These are phyloP conservation scores for Sporothrix pseudoabietina DNA, from an alignment of 2,329 filamentous ascomycete species.

Conservation along the genomic window DNA sequence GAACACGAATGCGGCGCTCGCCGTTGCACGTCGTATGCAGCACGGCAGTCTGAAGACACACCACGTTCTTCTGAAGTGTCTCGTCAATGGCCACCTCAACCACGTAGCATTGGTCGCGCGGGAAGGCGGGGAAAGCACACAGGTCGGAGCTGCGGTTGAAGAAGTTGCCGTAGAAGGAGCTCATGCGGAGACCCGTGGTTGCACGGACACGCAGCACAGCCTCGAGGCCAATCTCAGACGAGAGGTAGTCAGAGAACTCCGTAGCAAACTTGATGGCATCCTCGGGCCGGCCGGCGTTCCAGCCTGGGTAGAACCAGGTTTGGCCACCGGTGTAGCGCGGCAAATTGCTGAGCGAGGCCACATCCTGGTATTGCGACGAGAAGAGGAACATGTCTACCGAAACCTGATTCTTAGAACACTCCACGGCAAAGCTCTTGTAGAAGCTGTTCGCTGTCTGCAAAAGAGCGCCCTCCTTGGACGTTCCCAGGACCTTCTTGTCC, in stretches of 20 bases:
- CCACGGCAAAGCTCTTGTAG: conserved; percentile 98
- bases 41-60: conserved; percentile 91
- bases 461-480: conserved; percentile 83
- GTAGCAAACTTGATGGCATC: conserved; percentile 97
- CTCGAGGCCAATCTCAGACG: conserved; percentile 91
- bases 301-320: conserved; percentile 97
- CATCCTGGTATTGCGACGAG: conserved; percentile 94
- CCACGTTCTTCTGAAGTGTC: conserved; percentile 84
- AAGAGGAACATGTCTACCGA: conserved; percentile 99
- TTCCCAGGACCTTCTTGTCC: conserved; percentile 93
- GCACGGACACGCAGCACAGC: conserved; percentile 94
- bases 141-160: conserved; percentile 98
- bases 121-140: conserved; percentile 97
- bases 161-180: conserved; percentile 98
- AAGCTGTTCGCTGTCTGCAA: conserved; percentile 93
- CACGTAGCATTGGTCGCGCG: conserved; percentile 94
- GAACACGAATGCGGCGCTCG: conserved; percentile 88
- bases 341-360: conserved; percentile 92
- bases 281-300: conserved; percentile 90
- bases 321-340: conserved; percentile 96
- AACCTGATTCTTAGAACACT: conserved; percentile 98
- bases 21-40: conserved; percentile 98
- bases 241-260: conserved; percentile 96
- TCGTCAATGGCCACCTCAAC: conserved; percentile 98
- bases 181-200: conserved; percentile 93